phyloP scores from a whole-genome alignment of 192 early-diverging fungal species.

The Backusella luteola region DNA sequence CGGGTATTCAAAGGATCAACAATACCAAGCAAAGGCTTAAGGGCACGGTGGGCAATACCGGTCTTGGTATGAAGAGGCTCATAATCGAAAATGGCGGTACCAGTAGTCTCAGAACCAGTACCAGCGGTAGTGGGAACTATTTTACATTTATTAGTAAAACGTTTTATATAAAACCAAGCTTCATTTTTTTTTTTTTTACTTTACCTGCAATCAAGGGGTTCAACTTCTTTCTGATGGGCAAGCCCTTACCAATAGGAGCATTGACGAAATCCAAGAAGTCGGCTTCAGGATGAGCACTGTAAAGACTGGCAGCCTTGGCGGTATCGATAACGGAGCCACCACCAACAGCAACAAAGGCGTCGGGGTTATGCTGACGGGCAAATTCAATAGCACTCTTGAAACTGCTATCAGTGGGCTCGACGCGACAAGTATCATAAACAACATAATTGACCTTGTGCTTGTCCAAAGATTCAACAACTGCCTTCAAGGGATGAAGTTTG shows the following conservation, averaged over 20 bases:
- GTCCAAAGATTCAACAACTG: conserved; percentile 75
- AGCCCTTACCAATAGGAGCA: conserved; percentile 86
- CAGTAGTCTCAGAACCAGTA: conserved; percentile 89
- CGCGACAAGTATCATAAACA: conserved; percentile 74
- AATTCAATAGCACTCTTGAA: conserved; percentile 84
- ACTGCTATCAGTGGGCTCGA: conserved; percentile 82
- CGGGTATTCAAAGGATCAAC: conserved; percentile 88
- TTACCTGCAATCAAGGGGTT: conserved; percentile 77
- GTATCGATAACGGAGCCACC: conserved; percentile 92
- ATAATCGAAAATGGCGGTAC: conserved; percentile 93
- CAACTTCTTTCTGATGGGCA: conserved; percentile 67
- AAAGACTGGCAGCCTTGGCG: conserved; percentile 89
- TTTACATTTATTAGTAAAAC: not conserved
- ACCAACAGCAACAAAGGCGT: conserved; percentile 88
- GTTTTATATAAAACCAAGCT: not conserved
- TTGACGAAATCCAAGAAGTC: conserved; percentile 93
- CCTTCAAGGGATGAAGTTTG: conserved; percentile 71
- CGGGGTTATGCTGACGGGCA: conserved; percentile 68
- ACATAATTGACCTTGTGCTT: conserved; percentile 63
- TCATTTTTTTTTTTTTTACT: conserved; percentile 1
- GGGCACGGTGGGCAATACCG: conserved; percentile 81
- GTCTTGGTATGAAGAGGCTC: conserved; percentile 82
- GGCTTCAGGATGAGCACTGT: conserved; percentile 75
- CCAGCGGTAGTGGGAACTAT: conserved; percentile 48
- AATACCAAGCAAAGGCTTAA: conserved; percentile 84